Evolutionary conservation across 2,329 filamentous ascomycete genomes (phyloP).

Genomic region (Tolypocladium album): DNA sequence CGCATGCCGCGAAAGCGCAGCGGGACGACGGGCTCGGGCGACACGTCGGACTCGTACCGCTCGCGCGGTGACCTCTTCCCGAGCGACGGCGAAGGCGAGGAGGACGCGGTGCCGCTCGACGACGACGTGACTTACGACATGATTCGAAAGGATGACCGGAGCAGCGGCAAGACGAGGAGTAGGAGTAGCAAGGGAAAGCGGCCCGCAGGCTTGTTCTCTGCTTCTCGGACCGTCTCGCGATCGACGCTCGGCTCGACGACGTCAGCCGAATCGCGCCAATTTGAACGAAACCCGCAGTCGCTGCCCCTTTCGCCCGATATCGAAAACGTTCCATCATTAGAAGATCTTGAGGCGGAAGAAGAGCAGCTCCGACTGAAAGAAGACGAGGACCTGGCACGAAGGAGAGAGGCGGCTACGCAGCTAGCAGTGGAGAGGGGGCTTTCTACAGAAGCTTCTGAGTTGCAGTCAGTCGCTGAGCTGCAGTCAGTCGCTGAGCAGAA

Average conservation of each 20-base stretch:
- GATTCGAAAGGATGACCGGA: constrained; percentile 64
- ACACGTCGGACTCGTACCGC: constrained; percentile 75
- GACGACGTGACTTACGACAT: constrained; percentile 85
- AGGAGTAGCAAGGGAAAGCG: constrained; percentile 52
- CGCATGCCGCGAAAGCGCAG: constrained; percentile 48
- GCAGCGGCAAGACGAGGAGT: constrained; percentile 45
- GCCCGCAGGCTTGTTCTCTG: constrained; percentile 22
- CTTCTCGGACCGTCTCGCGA: constrained; percentile 44
- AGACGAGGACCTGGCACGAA: constrained; percentile 39
- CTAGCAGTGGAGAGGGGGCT: constrained; percentile 41
- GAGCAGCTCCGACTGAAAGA: constrained; percentile 39
- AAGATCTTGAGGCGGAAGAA: constrained; percentile 44
- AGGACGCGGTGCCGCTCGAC: constrained; percentile 85
- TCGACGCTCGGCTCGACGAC: constrained; percentile 41
- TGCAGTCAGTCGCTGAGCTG: constrained; percentile 6
- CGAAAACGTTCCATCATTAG: constrained; percentile 32
- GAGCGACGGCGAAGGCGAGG: constrained; percentile 75
- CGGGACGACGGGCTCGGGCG: constrained; percentile 66
- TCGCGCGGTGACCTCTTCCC: constrained; percentile 86
- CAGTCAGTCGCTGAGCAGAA: constrained; percentile 11
- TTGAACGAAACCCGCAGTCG: constrained; percentile 14
- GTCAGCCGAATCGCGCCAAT: constrained; percentile 20
- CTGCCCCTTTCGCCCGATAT: constrained; percentile 24
- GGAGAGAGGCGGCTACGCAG: constrained; percentile 39
- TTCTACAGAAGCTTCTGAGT: constrained; percentile 9